These are phyloP conservation scores for Phytopythium litorale DNA, from an alignment of 352 stramenopile species.

Conservation along the genomic window DNA sequence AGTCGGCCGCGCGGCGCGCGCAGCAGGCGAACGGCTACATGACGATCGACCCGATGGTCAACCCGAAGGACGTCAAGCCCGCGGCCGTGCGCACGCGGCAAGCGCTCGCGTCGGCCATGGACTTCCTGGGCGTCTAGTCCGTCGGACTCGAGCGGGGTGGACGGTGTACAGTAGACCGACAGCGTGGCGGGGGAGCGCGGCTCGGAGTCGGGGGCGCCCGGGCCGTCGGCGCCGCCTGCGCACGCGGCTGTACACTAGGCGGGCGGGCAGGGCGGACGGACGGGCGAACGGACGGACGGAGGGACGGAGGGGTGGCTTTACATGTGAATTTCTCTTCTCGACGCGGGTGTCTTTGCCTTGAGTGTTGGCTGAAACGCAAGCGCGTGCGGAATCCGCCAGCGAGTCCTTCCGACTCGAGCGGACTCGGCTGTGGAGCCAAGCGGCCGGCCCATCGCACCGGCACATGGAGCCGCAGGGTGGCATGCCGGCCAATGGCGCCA, in stretches of 20 bases:
- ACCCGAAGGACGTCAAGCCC: conserved; percentile 80
- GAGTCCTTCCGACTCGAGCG: too few relatives aligned
- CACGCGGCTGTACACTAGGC: conserved; percentile 6
- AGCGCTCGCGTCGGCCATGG: conserved; percentile 80
- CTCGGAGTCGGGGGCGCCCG: background rate
- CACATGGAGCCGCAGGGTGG: background rate
- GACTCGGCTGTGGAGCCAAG: background rate
- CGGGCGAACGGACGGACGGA: background rate
- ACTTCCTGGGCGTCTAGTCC: conserved; percentile 78
- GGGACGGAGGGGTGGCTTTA: conserved; percentile 1
- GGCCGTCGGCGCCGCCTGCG: background rate
- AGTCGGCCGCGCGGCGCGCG: conserved; percentile 20
- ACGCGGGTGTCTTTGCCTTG: background rate
- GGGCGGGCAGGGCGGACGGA: background rate
- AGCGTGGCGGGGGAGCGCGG: conserved; percentile 1
- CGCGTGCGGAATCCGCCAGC: background rate
- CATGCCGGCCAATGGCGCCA: background rate
- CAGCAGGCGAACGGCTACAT: conserved; percentile 36
- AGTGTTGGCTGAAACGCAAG: conserved; percentile 2
- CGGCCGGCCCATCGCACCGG: background rate
- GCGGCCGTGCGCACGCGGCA: conserved; percentile 69
- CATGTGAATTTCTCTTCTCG: background rate
- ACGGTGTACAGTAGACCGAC: conserved; percentile 9
- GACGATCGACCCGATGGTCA: conserved; percentile 65
- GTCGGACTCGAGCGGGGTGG: background rate